These are phyloP conservation scores for Phaeosphaeriaceae sp. DNA, from an alignment of 2,329 filamentous ascomycete genomes.

Conservation along the genomic window DNA sequence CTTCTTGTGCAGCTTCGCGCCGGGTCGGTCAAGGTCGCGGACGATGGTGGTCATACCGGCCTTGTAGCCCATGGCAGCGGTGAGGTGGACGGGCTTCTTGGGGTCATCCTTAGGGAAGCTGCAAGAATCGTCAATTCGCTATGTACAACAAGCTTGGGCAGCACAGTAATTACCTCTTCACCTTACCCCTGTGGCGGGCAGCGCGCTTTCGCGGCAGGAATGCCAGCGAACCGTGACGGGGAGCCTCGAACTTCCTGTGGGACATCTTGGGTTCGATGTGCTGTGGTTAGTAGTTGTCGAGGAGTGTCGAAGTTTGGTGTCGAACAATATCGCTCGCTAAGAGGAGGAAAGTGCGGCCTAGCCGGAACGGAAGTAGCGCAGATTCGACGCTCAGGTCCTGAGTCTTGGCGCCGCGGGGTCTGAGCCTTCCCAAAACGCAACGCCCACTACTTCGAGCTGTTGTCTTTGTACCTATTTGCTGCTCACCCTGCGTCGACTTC, in stretches of 20 bases:
- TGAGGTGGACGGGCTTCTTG: slow-evolving; percentile 99
- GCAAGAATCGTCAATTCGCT: slow-evolving; percentile 35
- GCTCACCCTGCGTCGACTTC: slow-evolving; percentile 25
- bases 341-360: background rate
- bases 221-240: slow-evolving; percentile 82
- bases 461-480: slow-evolving; percentile 26
- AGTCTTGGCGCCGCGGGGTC: slow-evolving; percentile 12
- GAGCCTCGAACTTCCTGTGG: slow-evolving; percentile 81
- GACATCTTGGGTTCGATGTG: slow-evolving; percentile 54
- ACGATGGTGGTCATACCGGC: slow-evolving; percentile 99
- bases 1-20: slow-evolving; percentile 97
- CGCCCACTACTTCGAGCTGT: slow-evolving; percentile 23
- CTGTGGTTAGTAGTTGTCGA: slow-evolving; percentile 45
- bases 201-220: slow-evolving; percentile 78
- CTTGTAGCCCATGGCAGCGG: slow-evolving; percentile 99
- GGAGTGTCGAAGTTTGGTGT: slow-evolving; percentile 20
- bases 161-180: slow-evolving; percentile 82
- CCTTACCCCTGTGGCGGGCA: slow-evolving; percentile 93
- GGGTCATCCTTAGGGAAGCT: slow-evolving; percentile 99
- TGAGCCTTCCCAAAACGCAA: background rate
- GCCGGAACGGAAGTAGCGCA: background rate
- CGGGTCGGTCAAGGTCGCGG: slow-evolving; percentile 97
- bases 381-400: background rate
- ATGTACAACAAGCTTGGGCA: slow-evolving; percentile 18
- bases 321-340: slow-evolving; percentile 5